Conservation (phyloP, 805 yeast genomes). For the Ogataea nakhonphanomensis region DNA sequence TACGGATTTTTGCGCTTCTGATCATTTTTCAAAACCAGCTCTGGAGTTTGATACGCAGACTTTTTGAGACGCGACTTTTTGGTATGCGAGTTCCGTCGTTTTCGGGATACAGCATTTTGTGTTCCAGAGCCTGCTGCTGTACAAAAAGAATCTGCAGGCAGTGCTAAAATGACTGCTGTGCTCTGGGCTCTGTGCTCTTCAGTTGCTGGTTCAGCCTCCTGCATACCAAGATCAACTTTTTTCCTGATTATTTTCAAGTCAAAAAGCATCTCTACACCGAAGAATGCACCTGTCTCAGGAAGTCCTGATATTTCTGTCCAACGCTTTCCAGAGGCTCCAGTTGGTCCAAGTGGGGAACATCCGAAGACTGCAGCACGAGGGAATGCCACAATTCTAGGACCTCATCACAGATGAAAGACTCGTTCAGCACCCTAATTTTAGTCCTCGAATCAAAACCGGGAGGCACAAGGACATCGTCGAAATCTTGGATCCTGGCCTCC, state of each 20-base stretch:
- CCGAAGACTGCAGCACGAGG: slow-evolving; percentile 4
- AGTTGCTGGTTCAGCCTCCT: too few species aligned
- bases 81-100: neutral
- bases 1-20: neutral
- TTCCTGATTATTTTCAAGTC: neutral
- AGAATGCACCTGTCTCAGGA: slow-evolving; percentile 6
- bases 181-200: too few species aligned
- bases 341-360: neutral
- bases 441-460: slow-evolving; percentile 50
- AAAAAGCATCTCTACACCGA: slow-evolving; percentile 5
- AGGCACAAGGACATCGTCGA: slow-evolving; percentile 36
- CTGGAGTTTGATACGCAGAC: slow-evolving; percentile 27
- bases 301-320: slow-evolving; percentile 10
- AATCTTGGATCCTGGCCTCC: slow-evolving; percentile 16
- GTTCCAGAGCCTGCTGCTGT: neutral
- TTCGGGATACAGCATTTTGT: too few species aligned
- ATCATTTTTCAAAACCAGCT: slow-evolving; percentile 14
- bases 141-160: too few species aligned
- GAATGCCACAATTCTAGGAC: slow-evolving; percentile 11
- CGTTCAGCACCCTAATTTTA: slow-evolving; percentile 42
- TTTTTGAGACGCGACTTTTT: slow-evolving; percentile 23
- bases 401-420: slow-evolving; percentile 29
- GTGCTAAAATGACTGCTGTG: too few species aligned
- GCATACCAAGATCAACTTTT: too few species aligned
- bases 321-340: neutral